Evolutionary conservation across 2,329 filamentous ascomycete species (phyloP), one percentile per base, ranked within the genome.

Genomic region (Colletotrichum lindemuthianum): DNA sequence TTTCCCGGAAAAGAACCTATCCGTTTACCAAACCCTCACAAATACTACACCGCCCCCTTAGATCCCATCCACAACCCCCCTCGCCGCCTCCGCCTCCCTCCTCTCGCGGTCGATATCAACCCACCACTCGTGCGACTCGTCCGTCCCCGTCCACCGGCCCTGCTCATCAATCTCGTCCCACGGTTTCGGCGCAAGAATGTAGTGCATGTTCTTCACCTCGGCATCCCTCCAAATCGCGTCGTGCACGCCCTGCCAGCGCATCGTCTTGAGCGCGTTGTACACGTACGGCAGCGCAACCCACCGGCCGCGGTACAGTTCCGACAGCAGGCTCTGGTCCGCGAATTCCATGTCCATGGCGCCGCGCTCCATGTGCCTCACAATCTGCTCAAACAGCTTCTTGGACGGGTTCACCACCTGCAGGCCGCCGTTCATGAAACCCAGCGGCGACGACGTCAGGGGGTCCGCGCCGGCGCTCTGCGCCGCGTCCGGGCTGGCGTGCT

Each of bases 221-320:
- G 82, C 82, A 69, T 89, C 86, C 10, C 78, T 74, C 87, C 87
- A 89, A 60, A 89, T 85, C 60, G 75, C 71, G 34, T 75, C 73
- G 70, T 89, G 87, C 36, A 88, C 85, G 11, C 77, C 79, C 13
- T 77, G 70, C 77, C 81, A 81, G 13, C 84, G 76, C 77, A 89
- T 66, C 13, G 87, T 88, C 81, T 89, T 88, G 66, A 89, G 80
- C 9, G 85, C 87, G 68, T 89, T 89, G 73, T 88, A 89, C 12
- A 82, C 76, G 69, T 88, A 89, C 2, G 86, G 85, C 69, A 89
- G 76, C 6, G 83, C 72, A 11, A 85, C 82, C 87, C 87, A 89
- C 39, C 84, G 78, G 39, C 79, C 82, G 10, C 74, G 74, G 75
- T 85, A 89, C 24, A 88, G 74, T 52, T 84, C 82, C 4, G 83